Conservation (phyloP, 2,329 filamentous ascomycete species). For the Raffaelea arxii region DNA sequence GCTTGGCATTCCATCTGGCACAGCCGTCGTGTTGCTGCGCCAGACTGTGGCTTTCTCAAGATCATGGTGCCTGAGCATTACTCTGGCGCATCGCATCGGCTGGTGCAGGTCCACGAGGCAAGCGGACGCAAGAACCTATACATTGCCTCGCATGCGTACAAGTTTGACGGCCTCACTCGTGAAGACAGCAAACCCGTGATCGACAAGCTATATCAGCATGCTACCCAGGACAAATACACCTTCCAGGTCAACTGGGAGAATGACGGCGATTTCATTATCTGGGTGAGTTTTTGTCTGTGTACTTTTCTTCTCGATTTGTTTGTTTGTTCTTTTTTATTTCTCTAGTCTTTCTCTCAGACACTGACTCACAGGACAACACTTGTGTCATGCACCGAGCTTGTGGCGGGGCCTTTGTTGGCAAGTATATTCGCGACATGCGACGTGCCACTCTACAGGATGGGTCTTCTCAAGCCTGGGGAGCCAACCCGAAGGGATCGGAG, state of each 20-base stretch:
- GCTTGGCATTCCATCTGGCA: slow-evolving; percentile 42
- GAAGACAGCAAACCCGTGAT: slow-evolving; percentile 26
- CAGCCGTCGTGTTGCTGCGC: slow-evolving; percentile 21
- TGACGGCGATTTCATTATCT: slow-evolving; percentile 34
- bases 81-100: slow-evolving; percentile 28
- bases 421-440: slow-evolving; percentile 41
- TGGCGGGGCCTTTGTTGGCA: slow-evolving; percentile 36
- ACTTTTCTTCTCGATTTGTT: too few species aligned
- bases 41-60: slow-evolving; percentile 23
- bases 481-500: too few species aligned
- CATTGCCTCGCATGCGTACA: slow-evolving; percentile 41
- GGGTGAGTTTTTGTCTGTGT: too few species aligned
- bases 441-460: slow-evolving; percentile 45
- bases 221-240: slow-evolving; percentile 35
- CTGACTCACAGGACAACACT: too few species aligned
- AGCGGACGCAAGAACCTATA: slow-evolving; percentile 43
- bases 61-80: slow-evolving; percentile 39
- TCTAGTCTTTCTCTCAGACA: too few species aligned
- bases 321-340: too few species aligned
- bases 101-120: slow-evolving; percentile 41
- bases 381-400: slow-evolving; percentile 44
- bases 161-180: slow-evolving; percentile 27
- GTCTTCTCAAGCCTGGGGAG: slow-evolving; percentile 27
- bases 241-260: slow-evolving; percentile 37
- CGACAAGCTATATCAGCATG: slow-evolving; percentile 34